A percentile compares a stretch with the other conserved stretches of the same genome.
These are phyloP conservation scores for Cadophora sp. DNA, from an alignment of 2,329 filamentous ascomycete genomes.

Conservation along the genomic window DNA sequence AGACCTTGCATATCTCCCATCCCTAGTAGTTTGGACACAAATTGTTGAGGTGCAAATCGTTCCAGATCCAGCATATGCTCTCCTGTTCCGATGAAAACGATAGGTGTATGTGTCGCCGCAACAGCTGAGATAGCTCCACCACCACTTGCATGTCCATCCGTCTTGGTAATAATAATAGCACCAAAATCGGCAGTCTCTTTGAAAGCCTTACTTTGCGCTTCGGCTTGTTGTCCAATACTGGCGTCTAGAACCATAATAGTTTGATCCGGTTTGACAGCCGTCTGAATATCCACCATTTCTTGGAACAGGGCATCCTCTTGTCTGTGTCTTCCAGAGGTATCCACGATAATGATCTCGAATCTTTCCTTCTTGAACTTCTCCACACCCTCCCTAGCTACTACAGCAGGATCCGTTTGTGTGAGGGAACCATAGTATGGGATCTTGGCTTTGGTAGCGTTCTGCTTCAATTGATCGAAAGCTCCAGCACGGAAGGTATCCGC, in stretches of 20 bases:
- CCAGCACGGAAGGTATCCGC: constrained; percentile 98
- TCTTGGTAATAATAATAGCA: constrained; percentile 99
- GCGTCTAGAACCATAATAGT: constrained; percentile 98
- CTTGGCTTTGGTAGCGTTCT: constrained; percentile 98
- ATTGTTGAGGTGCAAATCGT: constrained; percentile 89
- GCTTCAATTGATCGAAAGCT: constrained; percentile 97
- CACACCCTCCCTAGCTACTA: constrained; percentile 93
- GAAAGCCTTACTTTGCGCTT: constrained; percentile 94
- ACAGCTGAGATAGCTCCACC: constrained; percentile 98
- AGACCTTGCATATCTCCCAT: constrained; percentile 97
- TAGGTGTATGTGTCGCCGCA: constrained; percentile 93
- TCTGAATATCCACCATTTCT: constrained; percentile 97
- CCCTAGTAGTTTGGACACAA: constrained; percentile 90
- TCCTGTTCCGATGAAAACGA: constrained; percentile 97
- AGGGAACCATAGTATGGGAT: constrained; percentile 98
- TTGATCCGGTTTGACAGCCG: constrained; percentile 88
- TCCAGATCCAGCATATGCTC: constrained; percentile 97
- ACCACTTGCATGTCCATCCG: constrained; percentile 92
- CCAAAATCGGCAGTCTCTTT: constrained; percentile 97
- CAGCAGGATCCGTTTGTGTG: constrained; percentile 93
- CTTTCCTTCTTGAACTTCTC: constrained; percentile 99
- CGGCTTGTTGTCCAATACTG: constrained; percentile 94
- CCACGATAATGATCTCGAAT: constrained; percentile 98
- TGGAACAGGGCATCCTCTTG: constrained; percentile 95
- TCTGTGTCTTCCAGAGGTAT: constrained; percentile 93